A percentile compares a stretch with the other conserved stretches of the same genome.
Evolutionary conservation across 176 grass and related monocot genomes (phyloP).

Genomic region (Musa acuminata): DNA sequence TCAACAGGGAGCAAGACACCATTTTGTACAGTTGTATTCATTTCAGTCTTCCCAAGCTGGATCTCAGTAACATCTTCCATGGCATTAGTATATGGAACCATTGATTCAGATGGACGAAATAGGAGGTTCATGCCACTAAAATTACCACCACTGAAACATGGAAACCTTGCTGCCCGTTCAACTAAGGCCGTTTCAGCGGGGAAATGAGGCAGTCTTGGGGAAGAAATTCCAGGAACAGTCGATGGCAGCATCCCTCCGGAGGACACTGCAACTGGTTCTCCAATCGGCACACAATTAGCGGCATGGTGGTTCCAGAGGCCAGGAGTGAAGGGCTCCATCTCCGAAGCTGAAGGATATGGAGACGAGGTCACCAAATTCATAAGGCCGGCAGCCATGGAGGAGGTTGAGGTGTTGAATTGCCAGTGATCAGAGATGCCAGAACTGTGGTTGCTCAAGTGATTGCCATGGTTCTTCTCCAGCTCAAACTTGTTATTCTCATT

Average conservation of each 20-base stretch:
- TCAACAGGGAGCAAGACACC: neutral
- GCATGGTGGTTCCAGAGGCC: slow-evolving; percentile 10
- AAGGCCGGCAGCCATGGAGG: neutral
- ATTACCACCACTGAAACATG: slow-evolving; percentile 12
- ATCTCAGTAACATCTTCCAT: neutral
- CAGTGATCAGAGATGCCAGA: neutral
- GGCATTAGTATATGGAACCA: neutral
- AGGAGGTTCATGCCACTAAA: neutral
- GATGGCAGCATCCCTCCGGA: slow-evolving; percentile 5
- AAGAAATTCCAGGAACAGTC: neutral
- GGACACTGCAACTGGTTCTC: slow-evolving; percentile 2
- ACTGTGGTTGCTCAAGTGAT: neutral
- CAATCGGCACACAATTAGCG: neutral
- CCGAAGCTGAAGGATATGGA: neutral
- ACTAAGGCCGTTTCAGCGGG: slow-evolving; percentile 5
- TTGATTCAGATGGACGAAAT: neutral
- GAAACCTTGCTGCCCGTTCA: slow-evolving; percentile 17
- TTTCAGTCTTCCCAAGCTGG: slow-evolving; percentile 9
- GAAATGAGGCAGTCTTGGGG: slow-evolving; percentile 6
- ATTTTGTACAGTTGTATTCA: neutral
- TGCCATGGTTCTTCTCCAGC: slow-evolving; percentile 5
- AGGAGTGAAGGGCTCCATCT: neutral
- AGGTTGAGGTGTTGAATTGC: slow-evolving; percentile 3
- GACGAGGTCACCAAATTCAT: neutral
- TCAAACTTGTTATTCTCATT: slow-evolving; percentile 3